Base-by-base conservation (phyloP, 345 rosid species). In the Erysimum cheiranthoides region DNA sequence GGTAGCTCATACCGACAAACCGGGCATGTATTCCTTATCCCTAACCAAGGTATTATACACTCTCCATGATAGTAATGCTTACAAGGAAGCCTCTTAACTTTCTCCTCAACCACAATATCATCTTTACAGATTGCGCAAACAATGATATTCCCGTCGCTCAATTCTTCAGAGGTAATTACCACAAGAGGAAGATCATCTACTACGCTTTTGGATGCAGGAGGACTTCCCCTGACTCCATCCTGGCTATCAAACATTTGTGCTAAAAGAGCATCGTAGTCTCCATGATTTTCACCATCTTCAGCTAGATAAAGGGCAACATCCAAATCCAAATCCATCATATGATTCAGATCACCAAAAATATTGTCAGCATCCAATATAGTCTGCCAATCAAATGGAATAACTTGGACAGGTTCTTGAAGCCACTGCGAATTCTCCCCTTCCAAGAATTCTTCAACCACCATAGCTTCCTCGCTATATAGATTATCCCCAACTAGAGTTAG, bases 71-170 rank as follows among this genome's bases (percentile, higher is more conserved):
- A 94, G 72, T 82, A 61, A 79, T 94, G 98, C 42, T 68, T 62
- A 75, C 97, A 92, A 12, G 98, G 98, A 78, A 94, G 83, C 85
- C 74, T 88, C 73, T 80, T 86, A n/a, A 78, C 90, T 61, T 75
- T 82, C 80, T 90, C 92, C 38, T 89, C 88, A 25, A 79, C 78
- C 61, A 52, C 57, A 67, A 92, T 65, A 6, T 89, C 97, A 59
- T 94, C 97, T 86, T 86, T 92, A 56, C 98, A 94, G 49, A 94
- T 90, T 0, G 98, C 96, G 69, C 98, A 94, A 14, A 77, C 84
- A 0, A 60, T 18, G 49, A 84, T 82, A 66, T 78, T 74, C 43
- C 79, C 83, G 31, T 71, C 74, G 40, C 84, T 80, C 65, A 85
- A 74, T 42, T 88, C 93, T 68, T 81, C 85, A 62, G 70, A 71